These are phyloP conservation scores for Botrytis squamosa DNA, from an alignment of 2,329 filamentous ascomycete genomes.

Conservation along the genomic window DNA sequence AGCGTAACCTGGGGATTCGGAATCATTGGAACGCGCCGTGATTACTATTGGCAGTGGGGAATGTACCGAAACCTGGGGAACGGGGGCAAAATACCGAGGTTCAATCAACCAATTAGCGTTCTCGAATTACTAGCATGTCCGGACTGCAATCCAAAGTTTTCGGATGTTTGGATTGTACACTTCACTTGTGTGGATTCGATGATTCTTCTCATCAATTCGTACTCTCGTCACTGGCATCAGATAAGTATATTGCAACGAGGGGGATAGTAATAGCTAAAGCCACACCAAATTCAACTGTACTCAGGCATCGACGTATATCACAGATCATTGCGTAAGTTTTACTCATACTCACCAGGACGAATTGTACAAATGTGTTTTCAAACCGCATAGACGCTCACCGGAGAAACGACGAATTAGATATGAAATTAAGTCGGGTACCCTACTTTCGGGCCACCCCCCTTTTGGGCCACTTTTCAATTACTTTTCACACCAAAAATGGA, in stretches of 20 bases:
- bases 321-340: too few species aligned
- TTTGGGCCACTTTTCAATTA: too few species aligned
- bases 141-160: not conserved
- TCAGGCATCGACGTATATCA: not conserved
- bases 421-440: too few species aligned
- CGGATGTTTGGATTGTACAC: not conserved
- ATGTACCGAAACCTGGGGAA: constrained; percentile 11
- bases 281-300: not conserved
- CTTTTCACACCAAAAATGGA: too few species aligned
- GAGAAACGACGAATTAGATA: not conserved
- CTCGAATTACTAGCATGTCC: not conserved
- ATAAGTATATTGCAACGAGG: not conserved
- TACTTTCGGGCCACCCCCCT: too few species aligned
- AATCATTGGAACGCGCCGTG: not conserved
- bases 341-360: not conserved
- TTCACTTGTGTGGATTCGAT: not conserved
- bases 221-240: not conserved
- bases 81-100: constrained; percentile 5
- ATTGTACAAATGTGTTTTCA: not conserved
- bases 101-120: constrained; percentile 2
- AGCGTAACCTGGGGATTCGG: not conserved
- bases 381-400: not conserved
- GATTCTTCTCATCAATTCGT: not conserved
- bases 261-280: not conserved
- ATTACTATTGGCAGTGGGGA: not conserved